Conservation (phyloP, 2,329 filamentous ascomycete genomes). For the Rhytidhysteron rufulum region DNA sequence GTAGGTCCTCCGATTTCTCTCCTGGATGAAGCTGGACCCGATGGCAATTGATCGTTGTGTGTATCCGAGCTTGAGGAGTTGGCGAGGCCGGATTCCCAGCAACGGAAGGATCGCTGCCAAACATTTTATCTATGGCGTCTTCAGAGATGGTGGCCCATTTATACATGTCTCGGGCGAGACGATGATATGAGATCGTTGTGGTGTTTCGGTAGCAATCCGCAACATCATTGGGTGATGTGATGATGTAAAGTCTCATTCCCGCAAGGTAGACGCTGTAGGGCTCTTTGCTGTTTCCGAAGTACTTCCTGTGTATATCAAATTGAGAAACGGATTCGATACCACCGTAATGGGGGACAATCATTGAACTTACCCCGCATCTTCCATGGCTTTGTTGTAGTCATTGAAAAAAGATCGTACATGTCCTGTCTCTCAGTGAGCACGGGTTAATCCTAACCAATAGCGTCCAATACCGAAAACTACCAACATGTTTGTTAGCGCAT, state of each 20-base stretch:
- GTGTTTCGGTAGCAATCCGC: conserved; percentile 7
- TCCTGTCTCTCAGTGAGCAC: conserved; percentile 2
- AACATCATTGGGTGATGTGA: conserved; percentile 7
- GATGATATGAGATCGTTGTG: conserved; percentile 7
- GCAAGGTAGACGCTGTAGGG: conserved; percentile 9
- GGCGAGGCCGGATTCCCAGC: conserved; percentile 4
- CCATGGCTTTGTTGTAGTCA: conserved; percentile 9
- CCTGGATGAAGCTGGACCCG: conserved; percentile 8
- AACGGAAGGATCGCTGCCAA: conserved; percentile 4
- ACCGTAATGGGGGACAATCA: background rate
- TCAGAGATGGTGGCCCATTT: conserved; percentile 4
- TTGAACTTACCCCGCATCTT: conserved; percentile 9
- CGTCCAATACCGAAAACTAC: background rate
- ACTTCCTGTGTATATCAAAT: conserved; percentile 4
- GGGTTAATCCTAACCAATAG: background rate
- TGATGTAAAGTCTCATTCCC: conserved; percentile 9
- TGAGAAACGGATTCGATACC: background rate
- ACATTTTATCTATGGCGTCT: conserved; percentile 4
- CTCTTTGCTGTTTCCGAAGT: conserved; percentile 7
- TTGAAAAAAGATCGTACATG: conserved; percentile 8
- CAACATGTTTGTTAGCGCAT: background rate
- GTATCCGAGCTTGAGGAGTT: conserved; percentile 3
- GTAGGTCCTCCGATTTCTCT: conserved; percentile 4
- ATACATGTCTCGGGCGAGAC: conserved; percentile 9
- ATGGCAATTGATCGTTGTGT: conserved; percentile 11